Base-by-base conservation (phyloP, 1,284 basidiomycete species). In the Leccinum ponderosum region DNA sequence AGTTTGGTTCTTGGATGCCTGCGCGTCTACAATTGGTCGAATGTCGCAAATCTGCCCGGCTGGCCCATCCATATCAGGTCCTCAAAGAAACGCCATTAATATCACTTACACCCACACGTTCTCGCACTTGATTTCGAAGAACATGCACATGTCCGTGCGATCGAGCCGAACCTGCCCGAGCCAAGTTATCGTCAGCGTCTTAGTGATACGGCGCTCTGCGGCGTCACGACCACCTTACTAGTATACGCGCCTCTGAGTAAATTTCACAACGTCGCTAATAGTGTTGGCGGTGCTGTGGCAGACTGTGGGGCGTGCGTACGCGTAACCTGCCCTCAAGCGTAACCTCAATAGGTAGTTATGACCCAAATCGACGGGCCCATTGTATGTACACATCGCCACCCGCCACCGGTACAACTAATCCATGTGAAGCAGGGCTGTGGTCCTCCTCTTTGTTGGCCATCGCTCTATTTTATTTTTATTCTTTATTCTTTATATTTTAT, bases 331-430 rank as follows among this genome's bases (percentile, higher is more conserved):
- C 71, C 71, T 73, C 55, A 63, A 51, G 15, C 2, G 0, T 0
- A 0, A 2, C 59, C 6, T 0, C 7, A 62, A 58, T 1, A 4
- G 50, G 71, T 15, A 73, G n/a, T 1, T 53, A 0, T 0, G 61
- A 6, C 54, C 71, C 71, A 4, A 55, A 1, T 0, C 7, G 39
- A n/a, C 48, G 71, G 73, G 15, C 51, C 42, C 64, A 75, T 76
- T 73, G 74, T 74, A 58, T 47, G 44, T 12, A 47, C 44, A 47
- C 61, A 62, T 68, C 60, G 70, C 74, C 74, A 73, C 72, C 62
- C 71, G 73, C 74, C 72, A 73, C 74, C 69, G 70, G 71, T 1
- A 29, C 53, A 59, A 64, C 59, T 75, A 74, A 54, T 48, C 62
- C 68, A 62, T 52, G 62, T 62, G 53, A 62, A 66, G 33, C 33